Evolutionary conservation across 306 rosid genomes (phyloP).

Genomic region (Glycine latifolia): DNA sequence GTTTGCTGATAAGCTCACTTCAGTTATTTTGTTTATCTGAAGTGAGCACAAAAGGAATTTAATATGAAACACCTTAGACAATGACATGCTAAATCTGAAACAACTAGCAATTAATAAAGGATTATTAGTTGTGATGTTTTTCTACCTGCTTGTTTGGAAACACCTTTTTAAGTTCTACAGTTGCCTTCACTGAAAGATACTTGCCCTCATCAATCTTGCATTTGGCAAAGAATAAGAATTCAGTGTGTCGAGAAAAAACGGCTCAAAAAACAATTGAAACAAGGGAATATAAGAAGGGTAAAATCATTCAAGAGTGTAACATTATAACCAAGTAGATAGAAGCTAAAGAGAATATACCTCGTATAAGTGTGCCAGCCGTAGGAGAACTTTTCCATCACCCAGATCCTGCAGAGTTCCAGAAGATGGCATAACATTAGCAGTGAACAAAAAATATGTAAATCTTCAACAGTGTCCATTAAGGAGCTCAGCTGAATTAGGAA

Average conservation of each 20-base stretch:
- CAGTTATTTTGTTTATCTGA: slow-evolving; percentile 65
- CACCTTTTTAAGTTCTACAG: slow-evolving; percentile 66
- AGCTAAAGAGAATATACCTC: slow-evolving; percentile 59
- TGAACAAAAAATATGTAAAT: not conserved
- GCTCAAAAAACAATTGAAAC: slow-evolving; percentile 5
- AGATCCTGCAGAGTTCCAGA: slow-evolving; percentile 63
- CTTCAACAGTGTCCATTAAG: not conserved
- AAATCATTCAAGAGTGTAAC: not conserved
- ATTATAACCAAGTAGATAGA: slow-evolving; percentile 18
- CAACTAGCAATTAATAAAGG: not conserved
- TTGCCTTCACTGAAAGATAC: slow-evolving; percentile 66
- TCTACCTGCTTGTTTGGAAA: slow-evolving; percentile 70
- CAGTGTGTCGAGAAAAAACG: not conserved
- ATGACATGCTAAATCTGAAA: too few species aligned
- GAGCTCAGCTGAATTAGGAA: too few species aligned
- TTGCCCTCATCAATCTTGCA: slow-evolving; percentile 72
- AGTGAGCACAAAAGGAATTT: not conserved
- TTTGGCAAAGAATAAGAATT: slow-evolving; percentile 13
- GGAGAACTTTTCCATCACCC: slow-evolving; percentile 68
- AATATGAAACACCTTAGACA: too few species aligned
- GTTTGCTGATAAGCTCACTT: slow-evolving; percentile 77
- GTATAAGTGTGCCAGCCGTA: slow-evolving; percentile 78
- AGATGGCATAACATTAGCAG: slow-evolving; percentile 8
- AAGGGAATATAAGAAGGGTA: slow-evolving; percentile 10
- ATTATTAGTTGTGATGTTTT: slow-evolving; percentile 17